Percentiles rank a stretch among this genome's conserved stretches.
Conservation (phyloP, 495 filamentous ascomycete genomes). For the Podospora tetraspora region DNA sequence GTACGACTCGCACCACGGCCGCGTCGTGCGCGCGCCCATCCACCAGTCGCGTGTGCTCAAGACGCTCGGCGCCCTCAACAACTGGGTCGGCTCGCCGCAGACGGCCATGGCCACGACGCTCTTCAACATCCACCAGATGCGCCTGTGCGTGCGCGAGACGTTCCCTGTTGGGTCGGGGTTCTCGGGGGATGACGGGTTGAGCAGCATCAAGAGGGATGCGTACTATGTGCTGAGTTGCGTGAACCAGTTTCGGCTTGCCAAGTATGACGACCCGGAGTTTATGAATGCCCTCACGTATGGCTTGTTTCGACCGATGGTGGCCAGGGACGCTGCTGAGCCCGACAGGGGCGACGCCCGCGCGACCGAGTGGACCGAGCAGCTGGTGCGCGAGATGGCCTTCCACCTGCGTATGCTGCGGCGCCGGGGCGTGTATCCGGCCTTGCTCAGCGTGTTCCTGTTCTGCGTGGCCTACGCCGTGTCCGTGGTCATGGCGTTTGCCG, state of each 20-base stretch:
- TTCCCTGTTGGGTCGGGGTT: not conserved
- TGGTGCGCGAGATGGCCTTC: slow-evolving; percentile 14
- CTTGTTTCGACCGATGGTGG: slow-evolving; percentile 10
- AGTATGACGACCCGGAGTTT: not conserved
- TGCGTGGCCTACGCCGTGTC: slow-evolving; percentile 34
- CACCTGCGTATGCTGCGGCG: slow-evolving; percentile 12
- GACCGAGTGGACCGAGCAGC: slow-evolving; percentile 4
- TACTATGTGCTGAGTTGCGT: slow-evolving; percentile 21
- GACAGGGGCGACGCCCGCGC: not conserved
- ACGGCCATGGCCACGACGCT: slow-evolving; percentile 20
- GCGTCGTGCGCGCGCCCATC: slow-evolving; percentile 1
- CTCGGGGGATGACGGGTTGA: not conserved
- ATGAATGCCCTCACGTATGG: slow-evolving; percentile 11
- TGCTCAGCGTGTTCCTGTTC: slow-evolving; percentile 14
- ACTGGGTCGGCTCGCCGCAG: slow-evolving; percentile 22
- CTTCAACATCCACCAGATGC: slow-evolving; percentile 24
- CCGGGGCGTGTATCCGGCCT: slow-evolving; percentile 10
- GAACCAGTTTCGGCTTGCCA: slow-evolving; percentile 14
- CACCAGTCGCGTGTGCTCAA: not conserved
- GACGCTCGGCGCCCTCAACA: slow-evolving; percentile 10
- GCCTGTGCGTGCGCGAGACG: slow-evolving; percentile 7
- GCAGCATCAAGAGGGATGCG: slow-evolving; percentile 4
- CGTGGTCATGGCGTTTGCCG: slow-evolving; percentile 38
- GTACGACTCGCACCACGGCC: slow-evolving; percentile 17
- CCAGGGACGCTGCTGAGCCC: not conserved